Percentiles rank a stretch among this genome's conserved stretches.
phyloP scores from a whole-genome alignment of 345 rosid genomes.

The Citrus unshiu region DNA sequence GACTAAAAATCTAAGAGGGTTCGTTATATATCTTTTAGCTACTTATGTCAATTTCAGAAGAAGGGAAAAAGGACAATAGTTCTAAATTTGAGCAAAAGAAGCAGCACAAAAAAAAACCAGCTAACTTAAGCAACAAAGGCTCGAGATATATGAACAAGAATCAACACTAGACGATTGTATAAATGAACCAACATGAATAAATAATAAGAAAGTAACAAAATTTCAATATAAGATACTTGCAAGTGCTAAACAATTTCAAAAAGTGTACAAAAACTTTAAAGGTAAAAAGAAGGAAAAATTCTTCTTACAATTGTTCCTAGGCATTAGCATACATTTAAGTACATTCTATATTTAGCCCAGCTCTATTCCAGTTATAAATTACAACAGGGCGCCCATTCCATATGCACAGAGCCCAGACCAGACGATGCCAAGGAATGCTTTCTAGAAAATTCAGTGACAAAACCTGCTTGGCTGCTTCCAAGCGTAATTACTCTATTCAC shows the following conservation, averaged over 20 bases:
- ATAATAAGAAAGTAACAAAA: neutral
- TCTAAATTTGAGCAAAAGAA: neutral
- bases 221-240: conserved; percentile 4
- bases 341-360: neutral
- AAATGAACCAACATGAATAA: neutral
- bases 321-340: conserved; percentile 6
- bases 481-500: neutral
- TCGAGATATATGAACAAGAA: neutral
- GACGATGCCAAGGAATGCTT: neutral
- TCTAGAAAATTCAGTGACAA: neutral
- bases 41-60: neutral
- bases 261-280: conserved; percentile 8
- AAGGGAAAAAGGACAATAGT: neutral
- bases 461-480: conserved; percentile 15
- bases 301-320: conserved; percentile 21
- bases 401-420: conserved; percentile 5
- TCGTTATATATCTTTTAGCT: neutral
- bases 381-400: conserved; percentile 9
- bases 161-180: neutral
- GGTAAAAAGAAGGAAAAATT: neutral
- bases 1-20: neutral
- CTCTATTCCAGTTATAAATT: conserved; percentile 11
- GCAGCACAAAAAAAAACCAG: neutral
- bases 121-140: neutral
- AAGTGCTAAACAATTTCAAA: conserved; percentile 4